Conservation (phyloP, 106 monocot genomes). For the Agapanthus africanus region DNA sequence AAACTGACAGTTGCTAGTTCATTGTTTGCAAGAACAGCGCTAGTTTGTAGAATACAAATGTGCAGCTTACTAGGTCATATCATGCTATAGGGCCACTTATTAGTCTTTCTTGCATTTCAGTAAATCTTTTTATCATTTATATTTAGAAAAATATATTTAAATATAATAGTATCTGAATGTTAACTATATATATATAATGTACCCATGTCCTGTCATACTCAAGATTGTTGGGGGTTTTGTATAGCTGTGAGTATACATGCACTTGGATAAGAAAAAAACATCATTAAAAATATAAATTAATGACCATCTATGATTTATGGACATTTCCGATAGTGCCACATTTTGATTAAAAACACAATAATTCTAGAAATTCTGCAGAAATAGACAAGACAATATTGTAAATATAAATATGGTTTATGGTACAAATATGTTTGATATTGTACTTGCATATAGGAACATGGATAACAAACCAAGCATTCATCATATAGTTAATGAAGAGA, state of each 20-base stretch:
- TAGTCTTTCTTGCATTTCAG: background rate
- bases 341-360: background rate
- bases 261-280: background rate
- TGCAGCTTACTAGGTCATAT: background rate
- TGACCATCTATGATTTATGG: background rate
- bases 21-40: background rate
- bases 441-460: background rate
- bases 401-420: background rate
- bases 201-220: too few species aligned
- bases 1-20: background rate
- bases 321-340: background rate
- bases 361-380: background rate
- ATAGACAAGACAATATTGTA: background rate
- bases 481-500: background rate
- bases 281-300: background rate
- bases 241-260: background rate
- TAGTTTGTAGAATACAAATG: background rate
- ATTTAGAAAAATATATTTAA: background rate
- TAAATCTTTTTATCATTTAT: background rate
- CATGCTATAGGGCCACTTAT: background rate
- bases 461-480: background rate
- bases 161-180: too few species aligned
- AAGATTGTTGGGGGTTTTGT: background rate
- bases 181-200: too few species aligned
- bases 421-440: background rate